Percentiles rank a stretch among this genome's conserved stretches.
Evolutionary conservation across 2,329 filamentous ascomycete genomes (phyloP).

Genomic region (Fusarium globosum): DNA sequence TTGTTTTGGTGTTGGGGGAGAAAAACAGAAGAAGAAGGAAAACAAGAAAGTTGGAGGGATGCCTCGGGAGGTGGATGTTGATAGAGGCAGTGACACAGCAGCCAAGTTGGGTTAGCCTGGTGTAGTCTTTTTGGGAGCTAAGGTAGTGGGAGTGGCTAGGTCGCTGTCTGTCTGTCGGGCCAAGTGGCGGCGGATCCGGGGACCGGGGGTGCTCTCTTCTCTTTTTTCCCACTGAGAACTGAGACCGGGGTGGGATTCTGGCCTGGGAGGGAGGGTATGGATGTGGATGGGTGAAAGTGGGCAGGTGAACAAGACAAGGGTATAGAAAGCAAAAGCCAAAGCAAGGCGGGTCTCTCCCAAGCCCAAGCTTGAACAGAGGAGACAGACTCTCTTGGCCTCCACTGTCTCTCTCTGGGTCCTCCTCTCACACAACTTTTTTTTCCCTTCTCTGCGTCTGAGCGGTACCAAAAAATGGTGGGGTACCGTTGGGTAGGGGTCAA

Average conservation of each 20-base stretch:
- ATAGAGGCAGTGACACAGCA: constrained; percentile 37
- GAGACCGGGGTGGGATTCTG: constrained; percentile 30
- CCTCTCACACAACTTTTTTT: constrained; percentile 38
- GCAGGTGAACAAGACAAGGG: constrained; percentile 17
- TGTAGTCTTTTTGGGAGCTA: neutral
- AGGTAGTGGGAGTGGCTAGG: neutral
- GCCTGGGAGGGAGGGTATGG: neutral
- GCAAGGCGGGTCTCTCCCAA: constrained; percentile 22
- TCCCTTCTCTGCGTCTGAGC: constrained; percentile 21
- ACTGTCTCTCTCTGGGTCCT: neutral
- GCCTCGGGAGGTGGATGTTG: constrained; percentile 37
- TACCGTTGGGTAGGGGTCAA: constrained; percentile 35
- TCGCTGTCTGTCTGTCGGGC: constrained; percentile 22
- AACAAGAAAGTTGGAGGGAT: constrained; percentile 40
- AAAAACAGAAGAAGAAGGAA: constrained; percentile 10
- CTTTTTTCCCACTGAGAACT: constrained; percentile 1
- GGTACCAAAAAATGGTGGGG: constrained; percentile 23
- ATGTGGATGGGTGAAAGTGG: constrained; percentile 20
- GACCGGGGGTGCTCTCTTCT: constrained; percentile 14
- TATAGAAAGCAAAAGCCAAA: constrained; percentile 23
- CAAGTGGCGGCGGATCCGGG: constrained; percentile 42
- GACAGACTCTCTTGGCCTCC: constrained; percentile 6
- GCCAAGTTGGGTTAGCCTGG: constrained; percentile 24
- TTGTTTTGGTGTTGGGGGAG: constrained; percentile 25
- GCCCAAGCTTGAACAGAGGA: constrained; percentile 3